phyloP scores from a whole-genome alignment of 106 monocot species.

The Dioscorea zingiberensis region DNA sequence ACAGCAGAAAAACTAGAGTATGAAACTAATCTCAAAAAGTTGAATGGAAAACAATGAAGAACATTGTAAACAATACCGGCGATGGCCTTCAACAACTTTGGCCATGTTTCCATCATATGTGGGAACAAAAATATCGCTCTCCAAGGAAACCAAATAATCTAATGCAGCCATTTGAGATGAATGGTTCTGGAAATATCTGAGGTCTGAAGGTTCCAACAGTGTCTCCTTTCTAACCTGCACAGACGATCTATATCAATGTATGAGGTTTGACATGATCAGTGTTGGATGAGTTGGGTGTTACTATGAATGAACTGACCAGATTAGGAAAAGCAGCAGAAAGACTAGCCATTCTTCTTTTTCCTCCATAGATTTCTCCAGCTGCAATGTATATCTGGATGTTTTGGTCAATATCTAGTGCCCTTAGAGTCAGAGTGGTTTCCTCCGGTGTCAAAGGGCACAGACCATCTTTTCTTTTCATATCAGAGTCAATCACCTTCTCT shows the following conservation, averaged over 20 bases:
- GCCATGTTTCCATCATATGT: slow-evolving; percentile 97
- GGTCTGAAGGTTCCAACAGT: slow-evolving; percentile 66
- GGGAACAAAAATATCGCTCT: slow-evolving; percentile 84
- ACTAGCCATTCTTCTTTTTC: slow-evolving; percentile 67
- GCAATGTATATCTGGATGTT: slow-evolving; percentile 73
- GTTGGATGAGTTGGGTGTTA: too few species aligned
- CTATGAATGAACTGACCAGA: slow-evolving; percentile 47
- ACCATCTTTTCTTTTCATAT: slow-evolving; percentile 78
- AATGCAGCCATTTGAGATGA: slow-evolving; percentile 97
- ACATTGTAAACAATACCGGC: slow-evolving; percentile 41
- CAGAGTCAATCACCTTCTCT: slow-evolving; percentile 88
- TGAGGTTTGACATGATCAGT: background rate
- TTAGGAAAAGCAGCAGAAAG: slow-evolving; percentile 67
- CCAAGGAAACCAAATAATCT: slow-evolving; percentile 85
- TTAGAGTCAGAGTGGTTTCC: slow-evolving; percentile 71
- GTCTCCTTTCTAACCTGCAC: slow-evolving; percentile 87
- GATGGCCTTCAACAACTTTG: slow-evolving; percentile 93
- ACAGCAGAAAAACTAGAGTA: background rate
- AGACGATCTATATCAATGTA: background rate
- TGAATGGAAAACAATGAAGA: background rate
- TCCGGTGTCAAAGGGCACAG: slow-evolving; percentile 95
- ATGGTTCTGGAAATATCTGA: slow-evolving; percentile 80
- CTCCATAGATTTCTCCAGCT: slow-evolving; percentile 94
- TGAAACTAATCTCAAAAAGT: too few species aligned
- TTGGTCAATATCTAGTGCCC: slow-evolving; percentile 65